A percentile compares a stretch with the other conserved stretches of the same genome.
Evolutionary conservation across 805 yeast species (phyloP).

Genomic region (Tetrapisispora taiwanensis): DNA sequence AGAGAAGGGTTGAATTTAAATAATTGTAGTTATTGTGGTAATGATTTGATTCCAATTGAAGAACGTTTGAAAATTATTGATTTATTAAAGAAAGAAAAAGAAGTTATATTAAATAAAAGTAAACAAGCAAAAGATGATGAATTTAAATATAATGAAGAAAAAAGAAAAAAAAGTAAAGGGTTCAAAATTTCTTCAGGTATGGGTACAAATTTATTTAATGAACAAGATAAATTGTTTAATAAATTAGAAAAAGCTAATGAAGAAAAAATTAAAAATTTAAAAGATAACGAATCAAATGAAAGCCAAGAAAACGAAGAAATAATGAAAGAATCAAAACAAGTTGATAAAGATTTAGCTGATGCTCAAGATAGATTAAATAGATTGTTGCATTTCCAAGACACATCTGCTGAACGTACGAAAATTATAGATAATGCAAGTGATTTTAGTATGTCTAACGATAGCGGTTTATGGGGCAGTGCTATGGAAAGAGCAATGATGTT

Average conservation of each 20-base stretch:
- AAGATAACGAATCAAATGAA: constrained; percentile 23
- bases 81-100: constrained; percentile 45
- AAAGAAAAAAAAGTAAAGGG: constrained; percentile 29
- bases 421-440: constrained; percentile 92
- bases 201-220: constrained; percentile 54
- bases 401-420: constrained; percentile 81
- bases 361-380: constrained; percentile 72
- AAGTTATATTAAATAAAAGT: constrained; percentile 27
- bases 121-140: constrained; percentile 11
- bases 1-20: constrained; percentile 70
- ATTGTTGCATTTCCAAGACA: constrained; percentile 68
- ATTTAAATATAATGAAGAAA: constrained; percentile 14
- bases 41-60: constrained; percentile 48
- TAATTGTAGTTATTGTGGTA: constrained; percentile 78
- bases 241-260: constrained; percentile 42
- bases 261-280: constrained; percentile 23
- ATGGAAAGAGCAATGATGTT: constrained; percentile 79
- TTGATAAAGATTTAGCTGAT: constrained; percentile 42
- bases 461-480: constrained; percentile 71
- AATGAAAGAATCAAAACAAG: background rate
- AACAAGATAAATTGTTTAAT: constrained; percentile 57
- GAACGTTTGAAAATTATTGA: constrained; percentile 52
- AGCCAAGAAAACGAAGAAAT: constrained; percentile 27
- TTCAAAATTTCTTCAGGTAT: constrained; percentile 51
- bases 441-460: constrained; percentile 41